phyloP scores from a whole-genome alignment of 345 rosid genomes.

The Linum lewisii region DNA sequence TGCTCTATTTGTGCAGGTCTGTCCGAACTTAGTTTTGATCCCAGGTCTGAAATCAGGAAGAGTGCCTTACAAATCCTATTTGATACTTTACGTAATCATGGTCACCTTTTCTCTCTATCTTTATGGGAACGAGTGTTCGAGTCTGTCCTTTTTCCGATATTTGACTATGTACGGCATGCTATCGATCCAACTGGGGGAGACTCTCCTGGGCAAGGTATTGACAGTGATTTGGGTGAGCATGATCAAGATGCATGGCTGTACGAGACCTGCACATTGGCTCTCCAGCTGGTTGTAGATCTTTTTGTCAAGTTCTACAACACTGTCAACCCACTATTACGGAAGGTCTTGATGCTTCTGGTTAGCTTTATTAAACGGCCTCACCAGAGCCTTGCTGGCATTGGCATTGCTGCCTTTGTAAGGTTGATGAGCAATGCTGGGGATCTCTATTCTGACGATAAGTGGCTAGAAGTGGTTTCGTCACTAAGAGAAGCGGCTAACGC shows the following conservation, averaged over 20 bases:
- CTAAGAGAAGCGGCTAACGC: slow-evolving; percentile 80
- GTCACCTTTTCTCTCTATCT: slow-evolving; percentile 77
- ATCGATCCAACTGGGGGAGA: slow-evolving; percentile 90
- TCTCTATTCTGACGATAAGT: slow-evolving; percentile 83
- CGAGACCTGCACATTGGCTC: slow-evolving; percentile 98
- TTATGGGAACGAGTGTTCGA: slow-evolving; percentile 90
- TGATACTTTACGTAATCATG: slow-evolving; percentile 90
- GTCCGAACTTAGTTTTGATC: slow-evolving; percentile 97
- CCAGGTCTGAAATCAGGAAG: slow-evolving; percentile 96
- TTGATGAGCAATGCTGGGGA: slow-evolving; percentile 91
- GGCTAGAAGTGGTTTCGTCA: slow-evolving; percentile 83
- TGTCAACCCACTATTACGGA: slow-evolving; percentile 82
- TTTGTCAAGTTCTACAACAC: slow-evolving; percentile 88
- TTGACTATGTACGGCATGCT: slow-evolving; percentile 94
- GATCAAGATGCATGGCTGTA: slow-evolving; percentile 99
- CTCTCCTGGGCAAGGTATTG: slow-evolving; percentile 48
- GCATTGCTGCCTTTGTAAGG: slow-evolving; percentile 97
- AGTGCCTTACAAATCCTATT: slow-evolving; percentile 87
- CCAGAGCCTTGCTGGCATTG: slow-evolving; percentile 98
- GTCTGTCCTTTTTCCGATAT: slow-evolving; percentile 89
- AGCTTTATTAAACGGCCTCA: slow-evolving; percentile 96
- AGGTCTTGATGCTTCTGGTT: slow-evolving; percentile 73
- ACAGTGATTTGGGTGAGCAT: slow-evolving; percentile 51
- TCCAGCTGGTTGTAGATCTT: slow-evolving; percentile 95
- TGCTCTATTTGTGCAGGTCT: slow-evolving; percentile 48